Conservation (phyloP, 768 basidiomycete genomes). For the Calvatia gigantea region DNA sequence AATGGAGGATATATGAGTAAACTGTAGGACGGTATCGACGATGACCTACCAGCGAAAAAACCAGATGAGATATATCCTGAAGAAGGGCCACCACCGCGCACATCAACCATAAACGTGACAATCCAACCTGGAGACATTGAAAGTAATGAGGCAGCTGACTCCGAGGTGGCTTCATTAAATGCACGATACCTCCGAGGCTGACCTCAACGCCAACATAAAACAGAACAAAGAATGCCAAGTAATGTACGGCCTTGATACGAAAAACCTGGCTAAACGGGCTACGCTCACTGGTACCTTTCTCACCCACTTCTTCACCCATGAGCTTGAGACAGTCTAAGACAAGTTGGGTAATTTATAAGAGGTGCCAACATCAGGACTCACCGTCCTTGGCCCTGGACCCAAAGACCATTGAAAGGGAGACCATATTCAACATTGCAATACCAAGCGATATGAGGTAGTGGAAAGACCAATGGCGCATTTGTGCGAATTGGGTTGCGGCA, state of each 20-base stretch:
- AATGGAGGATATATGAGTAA: background rate
- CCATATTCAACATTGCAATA: constrained; percentile 54
- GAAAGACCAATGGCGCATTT: constrained; percentile 64
- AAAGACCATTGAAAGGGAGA: constrained; percentile 55
- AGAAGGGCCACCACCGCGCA: constrained; percentile 32
- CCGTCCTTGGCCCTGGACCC: constrained; percentile 69
- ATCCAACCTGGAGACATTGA: constrained; percentile 52
- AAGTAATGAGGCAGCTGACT: constrained; percentile 12
- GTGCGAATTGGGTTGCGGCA: constrained; percentile 80
- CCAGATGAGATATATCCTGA: constrained; percentile 55
- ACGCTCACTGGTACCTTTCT: constrained; percentile 30
- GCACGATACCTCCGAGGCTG: constrained; percentile 44
- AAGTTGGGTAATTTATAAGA: constrained; percentile 1
- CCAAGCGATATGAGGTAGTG: constrained; percentile 72
- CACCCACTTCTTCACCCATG: constrained; percentile 48
- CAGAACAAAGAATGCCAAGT: constrained; percentile 61
- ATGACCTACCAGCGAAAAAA: constrained; percentile 40
- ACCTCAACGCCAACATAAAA: constrained; percentile 73
- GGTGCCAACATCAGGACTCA: constrained; percentile 17
- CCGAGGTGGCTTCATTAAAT: background rate
- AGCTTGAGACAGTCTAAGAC: constrained; percentile 47
- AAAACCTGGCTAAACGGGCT: constrained; percentile 50
- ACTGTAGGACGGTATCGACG: background rate
- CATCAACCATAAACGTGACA: constrained; percentile 49
- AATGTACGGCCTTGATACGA: constrained; percentile 48